A percentile compares a stretch with the other conserved stretches of the same genome.
These are phyloP conservation scores for Umbelopsis sp. DNA, from an alignment of 371 early-diverging fungal genomes.

Conservation along the genomic window DNA sequence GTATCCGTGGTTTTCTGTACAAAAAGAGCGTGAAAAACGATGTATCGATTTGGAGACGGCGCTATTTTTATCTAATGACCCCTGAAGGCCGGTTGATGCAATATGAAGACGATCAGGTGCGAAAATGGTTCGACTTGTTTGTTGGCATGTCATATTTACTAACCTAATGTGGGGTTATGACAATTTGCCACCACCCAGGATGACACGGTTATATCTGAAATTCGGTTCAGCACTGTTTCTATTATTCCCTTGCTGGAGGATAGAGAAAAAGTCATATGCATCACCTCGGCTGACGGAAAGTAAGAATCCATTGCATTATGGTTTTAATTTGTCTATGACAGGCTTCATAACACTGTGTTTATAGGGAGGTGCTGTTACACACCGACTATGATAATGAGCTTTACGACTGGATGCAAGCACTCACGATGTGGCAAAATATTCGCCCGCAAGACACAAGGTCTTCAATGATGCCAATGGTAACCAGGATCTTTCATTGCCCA, in stretches of 20 bases:
- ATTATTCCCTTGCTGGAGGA: neutral
- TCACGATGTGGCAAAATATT: conserved; percentile 27
- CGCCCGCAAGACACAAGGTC: conserved; percentile 9
- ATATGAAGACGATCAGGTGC: conserved; percentile 21
- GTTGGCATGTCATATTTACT: conserved; percentile 21
- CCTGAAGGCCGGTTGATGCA: conserved; percentile 33
- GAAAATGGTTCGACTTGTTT: neutral
- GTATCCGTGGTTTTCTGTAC: conserved; percentile 7
- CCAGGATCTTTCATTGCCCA: neutral
- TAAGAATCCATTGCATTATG: neutral
- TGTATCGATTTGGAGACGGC: conserved; percentile 6
- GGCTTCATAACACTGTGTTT: neutral
- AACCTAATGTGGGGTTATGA: conserved; percentile 25
- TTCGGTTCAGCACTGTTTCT: neutral
- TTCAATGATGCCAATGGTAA: conserved; percentile 1
- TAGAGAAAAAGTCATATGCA: neutral
- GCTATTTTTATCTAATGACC: conserved; percentile 5
- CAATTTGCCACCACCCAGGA: neutral
- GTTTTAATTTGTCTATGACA: neutral
- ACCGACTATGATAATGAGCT: conserved; percentile 37
- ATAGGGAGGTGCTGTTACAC: conserved; percentile 27
- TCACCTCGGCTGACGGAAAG: conserved; percentile 1
- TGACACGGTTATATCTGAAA: neutral
- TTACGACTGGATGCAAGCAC: conserved; percentile 32
- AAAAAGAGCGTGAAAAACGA: conserved; percentile 13